phyloP scores from a whole-genome alignment of 768 basidiomycete genomes.

The Exidia glandulosa region DNA sequence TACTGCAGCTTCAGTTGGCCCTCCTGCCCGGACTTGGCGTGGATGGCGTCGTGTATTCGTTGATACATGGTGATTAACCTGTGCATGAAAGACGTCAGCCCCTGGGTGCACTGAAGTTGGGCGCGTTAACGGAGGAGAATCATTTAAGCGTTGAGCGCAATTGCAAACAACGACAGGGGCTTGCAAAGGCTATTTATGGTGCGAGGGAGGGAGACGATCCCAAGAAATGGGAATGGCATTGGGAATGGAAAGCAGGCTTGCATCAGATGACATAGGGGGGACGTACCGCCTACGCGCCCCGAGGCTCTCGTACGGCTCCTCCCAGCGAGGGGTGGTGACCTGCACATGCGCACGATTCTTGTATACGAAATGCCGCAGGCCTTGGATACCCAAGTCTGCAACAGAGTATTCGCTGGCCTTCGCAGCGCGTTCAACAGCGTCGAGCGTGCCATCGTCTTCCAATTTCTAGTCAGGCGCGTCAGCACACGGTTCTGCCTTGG shows the following conservation, averaged over 20 bases:
- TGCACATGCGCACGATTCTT: conserved; percentile 87
- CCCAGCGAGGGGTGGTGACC: conserved; percentile 74
- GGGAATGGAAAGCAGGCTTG: neutral
- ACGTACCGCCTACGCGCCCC: conserved; percentile 51
- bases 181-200: too few species aligned
- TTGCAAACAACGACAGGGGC: too few species aligned
- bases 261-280: neutral
- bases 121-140: neutral
- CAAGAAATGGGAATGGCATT: too few species aligned
- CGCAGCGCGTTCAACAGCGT: conserved; percentile 28
- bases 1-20: conserved; percentile 78
- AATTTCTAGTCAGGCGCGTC: conserved; percentile 41
- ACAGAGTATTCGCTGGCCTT: conserved; percentile 52
- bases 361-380: conserved; percentile 89
- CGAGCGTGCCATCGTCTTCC: conserved; percentile 42
- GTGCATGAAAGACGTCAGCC: neutral
- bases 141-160: too few species aligned
- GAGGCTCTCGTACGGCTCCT: conserved; percentile 65
- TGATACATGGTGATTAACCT: conserved; percentile 86
- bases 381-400: conserved; percentile 75
- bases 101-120: neutral
- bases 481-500: neutral
- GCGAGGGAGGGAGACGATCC: too few species aligned
- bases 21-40: conserved; percentile 78
- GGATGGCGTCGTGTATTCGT: conserved; percentile 75